Base-by-base conservation (phyloP, 495 filamentous ascomycete genomes). In the Aspergillus ostianus region DNA sequence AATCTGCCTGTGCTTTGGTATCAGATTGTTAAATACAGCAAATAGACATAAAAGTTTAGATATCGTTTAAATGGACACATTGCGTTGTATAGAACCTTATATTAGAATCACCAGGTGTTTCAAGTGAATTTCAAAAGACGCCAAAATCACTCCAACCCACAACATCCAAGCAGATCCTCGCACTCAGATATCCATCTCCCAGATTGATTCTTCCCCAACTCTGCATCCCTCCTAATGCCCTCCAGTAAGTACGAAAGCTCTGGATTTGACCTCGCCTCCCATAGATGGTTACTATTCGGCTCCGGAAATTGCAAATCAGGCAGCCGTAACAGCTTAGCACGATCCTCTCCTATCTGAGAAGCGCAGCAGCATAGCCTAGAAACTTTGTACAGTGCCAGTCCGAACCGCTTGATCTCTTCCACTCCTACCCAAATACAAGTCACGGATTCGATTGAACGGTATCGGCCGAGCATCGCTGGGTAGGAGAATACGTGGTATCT, bases 401-500 rank as follows among this genome's bases (percentile, higher is more conserved):
- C 60, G 4, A 59, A 26, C 4, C 60, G 51, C 20, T 63, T 63
- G 7, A 63, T 53, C 47, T 63, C 60, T 48, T 63, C 60, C 2
- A 63, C 60, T 10, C 60, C 60, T 9, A 63, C 60, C 60, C 60
- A 63, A 15, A 63, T 63, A n/a, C 60, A 63, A 6, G 60, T 58
- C 9, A 63, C 47, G 26, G 29, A 30, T 20, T 63, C 52, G 47
- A 63, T 51, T 1, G 19, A 36, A 8, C 36, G 51, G 17, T 63
- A 63, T 1, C 60, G 60, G 15, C 29, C 30, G 12, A 63, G 51
- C 60, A 63, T 63, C 8, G 21, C 21, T 0, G 60, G 60, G 52
- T 63, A 63, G 15, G 49, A 59, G 51, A 63, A 59, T 30, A 63
- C 50, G 47, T 57, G 47, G 47, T 63, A 45, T 12, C 30, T 46